Conservation (phyloP, 208 protist species). For the Leishmania martiniquensis region DNA sequence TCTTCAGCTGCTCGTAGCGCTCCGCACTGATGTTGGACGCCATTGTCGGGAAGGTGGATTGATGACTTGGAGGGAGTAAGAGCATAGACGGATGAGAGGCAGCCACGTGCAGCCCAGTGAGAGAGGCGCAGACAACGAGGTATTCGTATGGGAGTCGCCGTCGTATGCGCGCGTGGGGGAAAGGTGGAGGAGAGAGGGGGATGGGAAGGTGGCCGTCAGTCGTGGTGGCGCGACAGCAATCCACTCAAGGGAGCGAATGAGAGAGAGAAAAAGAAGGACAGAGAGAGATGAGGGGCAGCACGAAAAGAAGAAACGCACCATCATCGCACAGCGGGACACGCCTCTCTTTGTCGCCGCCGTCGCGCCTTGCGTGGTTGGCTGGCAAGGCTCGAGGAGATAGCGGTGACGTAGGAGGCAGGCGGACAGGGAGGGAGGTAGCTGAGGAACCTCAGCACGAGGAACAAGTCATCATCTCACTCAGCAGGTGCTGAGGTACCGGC, state of each 20-base stretch:
- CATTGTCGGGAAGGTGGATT: slow-evolving; percentile 32
- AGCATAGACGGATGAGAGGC: not conserved
- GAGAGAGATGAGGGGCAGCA: not conserved
- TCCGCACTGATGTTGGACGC: slow-evolving; percentile 81
- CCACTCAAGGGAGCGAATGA: not conserved
- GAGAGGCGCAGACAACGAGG: not conserved
- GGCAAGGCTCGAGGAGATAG: not conserved
- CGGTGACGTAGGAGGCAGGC: not conserved
- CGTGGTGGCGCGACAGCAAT: not conserved
- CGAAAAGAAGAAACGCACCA: no score
- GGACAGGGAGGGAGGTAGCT: not conserved
- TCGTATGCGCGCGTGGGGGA: not conserved
- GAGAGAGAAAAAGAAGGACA: not conserved
- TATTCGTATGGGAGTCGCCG: not conserved
- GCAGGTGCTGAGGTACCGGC: no score
- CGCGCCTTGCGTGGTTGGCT: not conserved
- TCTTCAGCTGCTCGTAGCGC: slow-evolving; percentile 94
- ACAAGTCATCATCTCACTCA: no score
- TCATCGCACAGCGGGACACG: no score
- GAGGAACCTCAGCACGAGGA: not conserved
- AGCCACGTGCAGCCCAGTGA: not conserved
- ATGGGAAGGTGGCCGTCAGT: not conserved
- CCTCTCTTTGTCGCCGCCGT: not conserved
- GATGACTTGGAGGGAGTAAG: not conserved
- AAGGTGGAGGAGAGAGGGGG: not conserved